These are phyloP conservation scores for Lachnellula arida DNA, from an alignment of 2,329 filamentous ascomycete species.

Conservation along the genomic window DNA sequence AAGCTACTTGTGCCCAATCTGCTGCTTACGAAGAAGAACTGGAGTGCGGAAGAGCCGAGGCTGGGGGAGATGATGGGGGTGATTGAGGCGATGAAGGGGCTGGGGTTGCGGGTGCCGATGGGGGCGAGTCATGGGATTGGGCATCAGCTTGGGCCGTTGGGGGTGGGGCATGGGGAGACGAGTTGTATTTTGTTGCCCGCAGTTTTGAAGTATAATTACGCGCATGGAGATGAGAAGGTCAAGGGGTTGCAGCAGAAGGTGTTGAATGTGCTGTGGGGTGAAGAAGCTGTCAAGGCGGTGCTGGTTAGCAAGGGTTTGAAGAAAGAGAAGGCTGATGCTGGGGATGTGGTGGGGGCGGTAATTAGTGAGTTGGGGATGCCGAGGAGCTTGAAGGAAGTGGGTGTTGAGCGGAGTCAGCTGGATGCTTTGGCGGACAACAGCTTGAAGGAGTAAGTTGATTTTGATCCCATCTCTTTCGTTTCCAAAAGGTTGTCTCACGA, in stretches of 20 bases:
- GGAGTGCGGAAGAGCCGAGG: slow-evolving; percentile 14
- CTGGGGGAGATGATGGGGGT: slow-evolving; percentile 38
- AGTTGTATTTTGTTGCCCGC: slow-evolving; percentile 51
- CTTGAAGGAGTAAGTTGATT: slow-evolving; percentile 37
- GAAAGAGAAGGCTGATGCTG: slow-evolving; percentile 37
- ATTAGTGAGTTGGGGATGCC: slow-evolving; percentile 50
- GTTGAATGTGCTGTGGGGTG: slow-evolving; percentile 20
- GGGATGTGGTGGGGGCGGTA: slow-evolving; percentile 47
- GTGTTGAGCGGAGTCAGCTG: slow-evolving; percentile 44
- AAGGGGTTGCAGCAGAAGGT: slow-evolving; percentile 19
- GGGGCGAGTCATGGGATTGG: slow-evolving; percentile 39
- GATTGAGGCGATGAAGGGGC: slow-evolving; percentile 45
- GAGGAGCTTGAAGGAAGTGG: slow-evolving; percentile 46
- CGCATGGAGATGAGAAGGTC: slow-evolving; percentile 18
- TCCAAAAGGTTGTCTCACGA: no score
- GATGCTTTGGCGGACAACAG: slow-evolving; percentile 44
- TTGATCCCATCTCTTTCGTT: no score
- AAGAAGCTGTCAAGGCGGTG: slow-evolving; percentile 13
- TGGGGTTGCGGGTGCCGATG: slow-evolving; percentile 38
- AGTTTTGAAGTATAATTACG: slow-evolving; percentile 50
- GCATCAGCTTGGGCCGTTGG: slow-evolving; percentile 38
- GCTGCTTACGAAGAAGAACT: slow-evolving; percentile 22
- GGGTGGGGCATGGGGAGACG: slow-evolving; percentile 57
- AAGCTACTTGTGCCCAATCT: slow-evolving; percentile 24
- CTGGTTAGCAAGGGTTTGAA: slow-evolving; percentile 16